A percentile compares a stretch with the other conserved stretches of the same genome.
Conservation (phyloP, 179 eudicot species). For the Spinacia oleracea region DNA sequence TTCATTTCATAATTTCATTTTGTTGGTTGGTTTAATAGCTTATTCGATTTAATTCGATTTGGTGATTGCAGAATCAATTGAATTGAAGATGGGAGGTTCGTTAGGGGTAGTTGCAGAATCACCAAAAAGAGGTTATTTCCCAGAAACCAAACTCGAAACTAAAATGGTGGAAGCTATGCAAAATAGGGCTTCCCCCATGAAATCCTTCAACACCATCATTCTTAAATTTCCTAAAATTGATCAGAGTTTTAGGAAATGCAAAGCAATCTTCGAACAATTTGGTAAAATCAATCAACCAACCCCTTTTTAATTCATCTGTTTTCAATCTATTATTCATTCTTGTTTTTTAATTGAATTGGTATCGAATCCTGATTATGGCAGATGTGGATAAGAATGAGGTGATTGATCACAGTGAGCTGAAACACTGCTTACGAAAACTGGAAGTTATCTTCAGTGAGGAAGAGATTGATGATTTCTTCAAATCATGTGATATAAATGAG, state of each 20-base stretch:
- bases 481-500: constrained; percentile 77
- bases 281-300: too few species aligned
- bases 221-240: constrained; percentile 92
- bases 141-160: constrained; percentile 77
- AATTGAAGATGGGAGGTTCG: constrained; percentile 59
- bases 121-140: constrained; percentile 32
- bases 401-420: constrained; percentile 77
- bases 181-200: constrained; percentile 58
- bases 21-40: background rate
- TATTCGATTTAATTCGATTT: background rate
- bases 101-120: constrained; percentile 43
- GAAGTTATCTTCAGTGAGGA: constrained; percentile 72
- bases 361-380: constrained; percentile 14
- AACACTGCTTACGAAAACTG: constrained; percentile 60
- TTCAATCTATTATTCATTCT: background rate
- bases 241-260: constrained; percentile 77
- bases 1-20: too few species aligned
- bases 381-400: constrained; percentile 81
- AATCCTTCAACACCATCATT: constrained; percentile 74
- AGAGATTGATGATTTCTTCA: constrained; percentile 69
- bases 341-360: background rate
- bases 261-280: constrained; percentile 62
- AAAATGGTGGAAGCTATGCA: constrained; percentile 77
- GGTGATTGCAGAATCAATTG: background rate
- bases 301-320: background rate